Conservation (phyloP, 2,329 filamentous ascomycete species). For the Colletotrichum spaethianum region DNA sequence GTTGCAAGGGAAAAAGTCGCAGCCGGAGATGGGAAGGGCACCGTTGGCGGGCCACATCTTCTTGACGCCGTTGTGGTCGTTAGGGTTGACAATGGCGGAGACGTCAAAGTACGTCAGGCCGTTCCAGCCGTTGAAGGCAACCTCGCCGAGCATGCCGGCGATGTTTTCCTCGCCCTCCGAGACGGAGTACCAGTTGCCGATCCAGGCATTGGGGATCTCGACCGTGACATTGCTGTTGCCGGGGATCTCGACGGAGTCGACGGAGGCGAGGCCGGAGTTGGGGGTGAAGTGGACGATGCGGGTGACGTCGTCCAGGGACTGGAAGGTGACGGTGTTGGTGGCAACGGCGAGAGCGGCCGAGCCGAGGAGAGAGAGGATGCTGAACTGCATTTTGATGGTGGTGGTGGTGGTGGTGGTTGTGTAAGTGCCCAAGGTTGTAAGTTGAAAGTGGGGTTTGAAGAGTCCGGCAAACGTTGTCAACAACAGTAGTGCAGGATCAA, state of each 20-base stretch:
- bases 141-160: constrained; percentile 68
- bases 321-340: constrained; percentile 68
- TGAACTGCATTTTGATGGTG: constrained; percentile 68
- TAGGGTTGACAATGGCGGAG: constrained; percentile 69
- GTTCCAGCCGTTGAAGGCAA: constrained; percentile 63
- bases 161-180: constrained; percentile 57
- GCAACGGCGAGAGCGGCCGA: constrained; percentile 58
- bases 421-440: constrained; percentile 37
- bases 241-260: constrained; percentile 57
- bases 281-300: constrained; percentile 67
- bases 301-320: constrained; percentile 67
- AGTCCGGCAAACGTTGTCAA: constrained; percentile 33
- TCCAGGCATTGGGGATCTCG: constrained; percentile 59
- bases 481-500: constrained; percentile 35
- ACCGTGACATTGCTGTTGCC: constrained; percentile 57
- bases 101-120: constrained; percentile 71
- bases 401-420: constrained; percentile 11
- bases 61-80: constrained; percentile 67
- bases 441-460: constrained; percentile 24
- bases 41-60: constrained; percentile 63
- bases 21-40: constrained; percentile 62
- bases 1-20: constrained; percentile 65
- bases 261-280: constrained; percentile 53
- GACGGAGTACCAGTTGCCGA: constrained; percentile 67
- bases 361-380: constrained; percentile 58